A percentile compares a stretch with the other conserved stretches of the same genome.
phyloP scores from a whole-genome alignment of 768 basidiomycete species.

The Collybiopsis confluens region DNA sequence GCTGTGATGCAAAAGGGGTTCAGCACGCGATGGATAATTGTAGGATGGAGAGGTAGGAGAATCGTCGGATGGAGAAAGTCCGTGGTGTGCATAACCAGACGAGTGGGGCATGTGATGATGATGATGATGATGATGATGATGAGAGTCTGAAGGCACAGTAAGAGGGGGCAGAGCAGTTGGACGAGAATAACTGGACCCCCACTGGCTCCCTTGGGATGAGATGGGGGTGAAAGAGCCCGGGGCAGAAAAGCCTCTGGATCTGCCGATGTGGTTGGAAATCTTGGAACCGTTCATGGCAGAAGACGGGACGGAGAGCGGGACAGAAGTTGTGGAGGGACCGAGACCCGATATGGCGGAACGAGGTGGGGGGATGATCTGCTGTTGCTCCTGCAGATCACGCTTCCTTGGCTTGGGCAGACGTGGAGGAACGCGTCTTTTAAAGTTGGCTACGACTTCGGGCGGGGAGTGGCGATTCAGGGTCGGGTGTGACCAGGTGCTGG shows the following conservation, averaged over 20 bases:
- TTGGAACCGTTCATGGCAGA: constrained; percentile 35
- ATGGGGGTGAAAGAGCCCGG: constrained; percentile 50
- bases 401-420: constrained; percentile 86
- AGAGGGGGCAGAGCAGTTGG: constrained; percentile 67
- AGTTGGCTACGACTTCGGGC: constrained; percentile 86
- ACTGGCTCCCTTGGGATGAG: constrained; percentile 43
- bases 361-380: constrained; percentile 60
- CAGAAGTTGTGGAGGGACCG: constrained; percentile 33
- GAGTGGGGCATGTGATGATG: constrained; percentile 36
- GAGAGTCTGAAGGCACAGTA: constrained; percentile 75
- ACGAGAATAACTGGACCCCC: constrained; percentile 57
- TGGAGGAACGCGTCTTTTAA: constrained; percentile 93
- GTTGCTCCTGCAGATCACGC: constrained; percentile 67
- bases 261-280: constrained; percentile 46
- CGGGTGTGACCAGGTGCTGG: constrained; percentile 94
- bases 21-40: constrained; percentile 26
- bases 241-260: constrained; percentile 77
- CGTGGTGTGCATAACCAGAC: constrained; percentile 26
- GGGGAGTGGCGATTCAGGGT: constrained; percentile 89
- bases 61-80: constrained; percentile 62
- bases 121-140: too few species aligned
- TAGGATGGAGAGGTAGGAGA: constrained; percentile 48
- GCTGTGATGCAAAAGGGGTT: constrained; percentile 13
- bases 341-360: constrained; percentile 66
- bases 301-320: constrained; percentile 64